Evolutionary conservation across 1,284 basidiomycete genomes (phyloP), one percentile per base, ranked within the genome.

Genomic region (Puccinia hordei): DNA sequence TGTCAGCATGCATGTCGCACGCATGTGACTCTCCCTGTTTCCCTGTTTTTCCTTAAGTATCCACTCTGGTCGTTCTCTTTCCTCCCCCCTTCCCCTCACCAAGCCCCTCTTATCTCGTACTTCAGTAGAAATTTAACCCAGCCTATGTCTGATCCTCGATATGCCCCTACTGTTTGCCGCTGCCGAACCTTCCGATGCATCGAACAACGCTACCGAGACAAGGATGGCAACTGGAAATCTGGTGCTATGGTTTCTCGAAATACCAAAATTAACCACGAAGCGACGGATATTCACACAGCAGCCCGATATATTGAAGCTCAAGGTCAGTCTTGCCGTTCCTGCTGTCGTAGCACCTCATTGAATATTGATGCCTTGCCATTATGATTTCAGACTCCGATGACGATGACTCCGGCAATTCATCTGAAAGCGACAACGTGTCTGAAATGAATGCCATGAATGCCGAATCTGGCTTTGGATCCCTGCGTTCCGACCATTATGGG

Each of bases 151-250:
- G 24, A 27, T 1, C 55, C 69, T 12, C 27, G 51, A 35, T 17
- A 2, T 12, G 24, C 1, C 13, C 71, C 71, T 6, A 33, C 41
- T 3, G 72, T 73, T 27, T 73, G 72, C n/a, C 55, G 55, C 17
- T 73, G 72, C 57, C 53, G 61, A 41, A 46, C 30, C 6, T 44
- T 27, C 19, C 1, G 44, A 73, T 73, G 53, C 27, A 24, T 1
- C 46, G 8, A 73, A 73, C 33, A 44, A 27, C 19, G 13, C 4
- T 73, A 61, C 38, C 53, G 49, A 22, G 55, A 61, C 38, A 41
- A 61, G n/a, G 38, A 73, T 10, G 55, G 72, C 6, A 59, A 61
- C 15, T 73, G 72, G 72, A 1, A 59, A 44, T 13, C 53, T 5
- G 72, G 72, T n/a, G 53, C 38, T 3, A 27, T 73, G 5, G 55